These are phyloP conservation scores for Solanum chilense DNA, from an alignment of 257 asterid genomes.

Conservation along the genomic window DNA sequence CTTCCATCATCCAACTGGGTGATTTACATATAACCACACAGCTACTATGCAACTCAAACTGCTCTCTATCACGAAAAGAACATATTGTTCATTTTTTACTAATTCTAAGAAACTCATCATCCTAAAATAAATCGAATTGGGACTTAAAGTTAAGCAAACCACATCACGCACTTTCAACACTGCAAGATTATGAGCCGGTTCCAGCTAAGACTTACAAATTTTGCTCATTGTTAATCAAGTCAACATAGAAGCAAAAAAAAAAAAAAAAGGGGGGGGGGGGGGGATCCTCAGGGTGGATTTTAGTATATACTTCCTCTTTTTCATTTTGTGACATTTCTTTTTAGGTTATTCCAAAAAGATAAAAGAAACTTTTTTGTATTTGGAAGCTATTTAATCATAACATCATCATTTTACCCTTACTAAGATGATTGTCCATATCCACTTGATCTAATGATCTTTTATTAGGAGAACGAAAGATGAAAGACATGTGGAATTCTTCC, in stretches of 20 bases:
- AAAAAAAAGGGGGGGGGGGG: no score
- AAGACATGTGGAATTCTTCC: not conserved
- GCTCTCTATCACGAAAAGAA: not conserved
- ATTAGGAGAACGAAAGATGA: not conserved
- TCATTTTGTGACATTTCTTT: not conserved
- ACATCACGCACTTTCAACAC: not conserved
- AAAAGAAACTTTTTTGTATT: not conserved
- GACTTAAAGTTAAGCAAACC: not conserved
- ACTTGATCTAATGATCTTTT: not conserved
- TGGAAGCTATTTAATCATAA: not conserved
- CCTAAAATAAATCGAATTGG: not conserved
- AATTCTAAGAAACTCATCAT: not conserved
- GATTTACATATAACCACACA: not conserved
- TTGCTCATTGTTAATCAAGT: not conserved
- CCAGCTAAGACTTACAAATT: not conserved
- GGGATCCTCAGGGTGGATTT: not conserved
- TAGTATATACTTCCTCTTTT: not conserved
- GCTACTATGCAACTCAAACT: not conserved
- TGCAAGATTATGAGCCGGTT: not conserved
- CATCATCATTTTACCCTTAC: not conserved
- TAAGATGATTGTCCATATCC: not conserved
- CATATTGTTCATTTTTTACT: not conserved
- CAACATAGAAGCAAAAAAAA: not conserved
- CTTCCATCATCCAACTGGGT: not conserved
- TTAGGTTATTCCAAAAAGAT: not conserved